Percentiles rank a stretch among this genome's conserved stretches.
Conservation (phyloP, 2,329 filamentous ascomycete species). For the Didymellaceae sp. region DNA sequence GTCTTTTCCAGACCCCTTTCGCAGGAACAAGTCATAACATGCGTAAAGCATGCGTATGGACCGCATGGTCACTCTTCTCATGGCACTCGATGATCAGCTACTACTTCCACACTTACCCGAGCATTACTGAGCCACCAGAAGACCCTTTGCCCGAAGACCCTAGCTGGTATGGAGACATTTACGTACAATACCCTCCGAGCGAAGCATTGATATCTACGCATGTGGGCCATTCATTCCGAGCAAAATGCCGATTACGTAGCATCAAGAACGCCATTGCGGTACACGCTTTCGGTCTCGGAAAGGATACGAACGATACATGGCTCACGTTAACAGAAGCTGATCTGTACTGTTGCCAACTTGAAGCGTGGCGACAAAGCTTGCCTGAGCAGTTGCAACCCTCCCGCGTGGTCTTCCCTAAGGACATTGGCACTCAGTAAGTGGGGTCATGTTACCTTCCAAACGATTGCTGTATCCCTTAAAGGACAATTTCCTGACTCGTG, state of each 20-base stretch:
- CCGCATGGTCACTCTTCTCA: slow-evolving; percentile 1
- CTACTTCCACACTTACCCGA: neutral
- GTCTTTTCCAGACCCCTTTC: neutral
- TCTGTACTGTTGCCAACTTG: neutral
- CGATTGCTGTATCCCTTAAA: too few species aligned
- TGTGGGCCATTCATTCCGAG: neutral
- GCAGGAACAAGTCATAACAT: neutral
- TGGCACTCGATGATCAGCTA: slow-evolving; percentile 10
- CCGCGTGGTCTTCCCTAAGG: slow-evolving; percentile 2
- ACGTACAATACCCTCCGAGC: neutral
- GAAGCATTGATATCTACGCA: neutral
- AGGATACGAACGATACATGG: neutral
- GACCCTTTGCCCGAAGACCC: neutral
- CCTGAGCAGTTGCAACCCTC: neutral
- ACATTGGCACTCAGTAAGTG: slow-evolving; percentile 1
- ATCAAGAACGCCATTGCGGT: slow-evolving; percentile 1
- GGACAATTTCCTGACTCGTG: neutral
- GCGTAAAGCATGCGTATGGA: neutral
- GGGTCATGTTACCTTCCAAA: neutral
- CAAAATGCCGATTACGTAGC: neutral
- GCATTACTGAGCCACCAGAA: neutral
- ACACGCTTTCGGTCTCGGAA: neutral
- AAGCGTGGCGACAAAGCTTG: neutral
- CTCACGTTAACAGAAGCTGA: neutral
- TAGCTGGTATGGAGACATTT: slow-evolving; percentile 1